Evolutionary conservation across 2,329 filamentous ascomycete species (phyloP), one percentile per base, ranked within the genome.

Genomic region (Colletotrichum brevisporum): DNA sequence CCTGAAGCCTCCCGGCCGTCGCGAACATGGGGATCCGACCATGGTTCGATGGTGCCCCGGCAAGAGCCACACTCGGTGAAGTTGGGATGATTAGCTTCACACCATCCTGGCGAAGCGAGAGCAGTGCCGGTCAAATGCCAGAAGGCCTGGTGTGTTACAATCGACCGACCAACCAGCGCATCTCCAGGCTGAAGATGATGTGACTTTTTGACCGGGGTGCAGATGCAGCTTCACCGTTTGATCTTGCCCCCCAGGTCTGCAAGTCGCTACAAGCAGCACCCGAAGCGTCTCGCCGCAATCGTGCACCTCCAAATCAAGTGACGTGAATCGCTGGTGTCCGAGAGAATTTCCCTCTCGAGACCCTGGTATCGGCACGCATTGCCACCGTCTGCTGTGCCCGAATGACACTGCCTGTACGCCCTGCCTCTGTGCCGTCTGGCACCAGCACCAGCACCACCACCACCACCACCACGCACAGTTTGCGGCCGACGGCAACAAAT

Each of bases 91-190:
- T 68, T 68, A 53, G 39, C 57, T 55, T 54, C 63, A 68, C 63
- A 68, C 57, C 63, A 59, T 63, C 53, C 52, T 13, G 4, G 57
- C 57, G 52, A 63, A 63, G 57, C 51, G 63, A 70, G 45, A 47
- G 48, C 52, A 63, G 27, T 68, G 51, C 67, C 67, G 63, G 56
- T 67, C 63, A 67, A 66, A 55, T 52, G 47, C 55, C 62, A 67
- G 47, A 36, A 58, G 21, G 51, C 27, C 52, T 48, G 51, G n/a
- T 41, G 41, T 36, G 39, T 47, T 52, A 39, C 52, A 61, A 18
- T 43, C 27, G 36, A 48, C 62, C 18, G 53, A 6, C 55, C 56
- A 67, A 53, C 56, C 56, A 67, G 63, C 56, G 27, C 16, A n/a
- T 45, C 24, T 53, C 26, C 31, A n/a, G 24, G 10, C 57, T 57